Evolutionary conservation across 2,329 filamentous ascomycete genomes (phyloP).

Genomic region (Aschersonia sp.): DNA sequence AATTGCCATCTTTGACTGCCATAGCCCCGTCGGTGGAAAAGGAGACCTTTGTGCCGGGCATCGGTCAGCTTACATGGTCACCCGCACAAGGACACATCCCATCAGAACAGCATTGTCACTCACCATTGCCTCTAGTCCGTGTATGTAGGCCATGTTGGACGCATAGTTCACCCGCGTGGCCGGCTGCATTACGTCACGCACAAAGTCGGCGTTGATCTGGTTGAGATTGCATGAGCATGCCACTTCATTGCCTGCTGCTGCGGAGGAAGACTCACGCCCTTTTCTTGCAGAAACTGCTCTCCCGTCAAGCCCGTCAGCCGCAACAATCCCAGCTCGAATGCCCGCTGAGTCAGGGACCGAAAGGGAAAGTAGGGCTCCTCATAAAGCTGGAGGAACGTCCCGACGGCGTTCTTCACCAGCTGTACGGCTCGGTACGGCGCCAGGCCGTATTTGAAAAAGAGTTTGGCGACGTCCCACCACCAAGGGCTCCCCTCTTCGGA

Average conservation of each 20-base stretch:
- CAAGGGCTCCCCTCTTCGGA: constrained; percentile 42
- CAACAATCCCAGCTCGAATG: constrained; percentile 51
- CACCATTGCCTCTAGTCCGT: constrained; percentile 77
- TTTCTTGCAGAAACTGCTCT: constrained; percentile 52
- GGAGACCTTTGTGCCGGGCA: constrained; percentile 39
- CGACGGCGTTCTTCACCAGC: constrained; percentile 57
- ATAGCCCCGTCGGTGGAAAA: constrained; percentile 80
- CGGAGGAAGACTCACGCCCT: constrained; percentile 24
- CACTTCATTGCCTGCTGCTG: not conserved
- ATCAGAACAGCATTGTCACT: constrained; percentile 2
- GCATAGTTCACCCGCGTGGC: constrained; percentile 91
- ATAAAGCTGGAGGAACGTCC: constrained; percentile 67
- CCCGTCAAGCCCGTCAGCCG: constrained; percentile 58
- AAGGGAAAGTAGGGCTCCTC: constrained; percentile 75
- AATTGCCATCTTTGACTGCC: constrained; percentile 73
- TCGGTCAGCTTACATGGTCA: not conserved
- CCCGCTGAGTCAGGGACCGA: constrained; percentile 53
- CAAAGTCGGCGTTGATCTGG: constrained; percentile 50
- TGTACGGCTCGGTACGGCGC: constrained; percentile 60
- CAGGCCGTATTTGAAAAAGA: constrained; percentile 75
- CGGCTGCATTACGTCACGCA: constrained; percentile 74
- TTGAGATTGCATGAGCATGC: constrained; percentile 1
- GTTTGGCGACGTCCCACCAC: constrained; percentile 70
- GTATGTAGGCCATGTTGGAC: constrained; percentile 72
- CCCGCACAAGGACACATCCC: not conserved